phyloP scores from a whole-genome alignment of 2,329 filamentous ascomycete genomes.

The Aspergillus latus region DNA sequence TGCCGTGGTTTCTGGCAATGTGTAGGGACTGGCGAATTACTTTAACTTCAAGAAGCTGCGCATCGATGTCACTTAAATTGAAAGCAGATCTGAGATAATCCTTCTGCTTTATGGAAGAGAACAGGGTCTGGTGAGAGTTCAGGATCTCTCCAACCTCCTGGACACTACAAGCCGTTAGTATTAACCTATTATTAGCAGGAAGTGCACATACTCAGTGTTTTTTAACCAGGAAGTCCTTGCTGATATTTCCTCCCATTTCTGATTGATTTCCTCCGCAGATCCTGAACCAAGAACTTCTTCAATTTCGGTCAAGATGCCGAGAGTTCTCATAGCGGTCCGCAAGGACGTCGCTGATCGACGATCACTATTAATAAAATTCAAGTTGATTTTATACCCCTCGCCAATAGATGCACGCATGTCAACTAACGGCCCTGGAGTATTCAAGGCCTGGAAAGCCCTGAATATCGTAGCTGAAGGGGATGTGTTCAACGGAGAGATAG shows the following conservation, averaged over 20 bases:
- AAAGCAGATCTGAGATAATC: slow-evolving; percentile 61
- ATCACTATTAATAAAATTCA: slow-evolving; percentile 40
- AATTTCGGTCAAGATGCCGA: slow-evolving; percentile 78
- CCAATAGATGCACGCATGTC: slow-evolving; percentile 61
- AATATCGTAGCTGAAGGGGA: slow-evolving; percentile 72
- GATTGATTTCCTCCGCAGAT: slow-evolving; percentile 60
- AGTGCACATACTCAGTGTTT: slow-evolving; percentile 65
- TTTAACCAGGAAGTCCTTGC: slow-evolving; percentile 75
- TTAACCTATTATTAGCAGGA: not conserved
- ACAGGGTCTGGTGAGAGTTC: slow-evolving; percentile 77
- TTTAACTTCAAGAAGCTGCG: slow-evolving; percentile 71
- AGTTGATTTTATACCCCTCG: slow-evolving; percentile 55
- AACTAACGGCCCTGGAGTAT: slow-evolving; percentile 60
- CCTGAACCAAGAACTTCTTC: slow-evolving; percentile 70
- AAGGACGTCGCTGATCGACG: slow-evolving; percentile 47
- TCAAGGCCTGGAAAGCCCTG: slow-evolving; percentile 75
- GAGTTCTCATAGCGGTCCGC: slow-evolving; percentile 57
- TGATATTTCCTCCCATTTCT: slow-evolving; percentile 64
- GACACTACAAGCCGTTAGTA: slow-evolving; percentile 36
- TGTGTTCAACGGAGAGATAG: slow-evolving; percentile 63
- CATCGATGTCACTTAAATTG: slow-evolving; percentile 61
- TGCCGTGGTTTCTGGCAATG: slow-evolving; percentile 75
- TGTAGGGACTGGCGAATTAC: slow-evolving; percentile 73
- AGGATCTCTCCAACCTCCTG: slow-evolving; percentile 74
- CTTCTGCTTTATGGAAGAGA: slow-evolving; percentile 75